Evolutionary conservation across 306 rosid genomes (phyloP).

Genomic region (Prunus fruticosa): DNA sequence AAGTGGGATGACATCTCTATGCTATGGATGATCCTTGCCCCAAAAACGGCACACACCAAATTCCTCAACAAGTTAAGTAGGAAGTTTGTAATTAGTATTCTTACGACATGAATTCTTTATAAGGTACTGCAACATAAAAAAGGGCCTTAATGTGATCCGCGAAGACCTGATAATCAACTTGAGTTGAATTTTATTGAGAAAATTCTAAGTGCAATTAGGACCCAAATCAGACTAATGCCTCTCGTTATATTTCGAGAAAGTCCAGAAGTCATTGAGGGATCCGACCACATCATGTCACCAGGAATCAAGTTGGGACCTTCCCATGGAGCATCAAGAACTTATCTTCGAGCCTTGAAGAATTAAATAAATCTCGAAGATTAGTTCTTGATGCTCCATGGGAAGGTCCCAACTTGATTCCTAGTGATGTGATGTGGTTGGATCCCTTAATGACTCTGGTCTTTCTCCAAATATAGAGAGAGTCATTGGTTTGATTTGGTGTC

Average conservation of each 20-base stretch:
- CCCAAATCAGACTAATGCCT: slow-evolving; percentile 82
- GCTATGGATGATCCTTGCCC: too few relatives aligned
- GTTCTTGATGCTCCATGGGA: slow-evolving; percentile 97
- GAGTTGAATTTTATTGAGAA: slow-evolving; percentile 55
- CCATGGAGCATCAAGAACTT: slow-evolving; percentile 90
- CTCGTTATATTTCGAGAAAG: slow-evolving; percentile 70
- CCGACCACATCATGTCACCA: slow-evolving; percentile 93
- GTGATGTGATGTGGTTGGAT: slow-evolving; percentile 93
- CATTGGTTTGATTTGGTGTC: slow-evolving; percentile 82
- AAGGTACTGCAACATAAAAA: too few relatives aligned
- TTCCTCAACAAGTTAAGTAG: too few relatives aligned
- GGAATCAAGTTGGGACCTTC: slow-evolving; percentile 71
- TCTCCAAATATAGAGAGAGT: slow-evolving; percentile 79
- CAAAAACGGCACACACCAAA: too few relatives aligned
- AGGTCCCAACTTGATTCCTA: slow-evolving; percentile 78
- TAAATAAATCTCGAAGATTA: slow-evolving; percentile 67
- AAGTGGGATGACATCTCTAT: too few relatives aligned
- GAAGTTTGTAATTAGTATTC: too few relatives aligned
- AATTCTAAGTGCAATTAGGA: slow-evolving; percentile 81
- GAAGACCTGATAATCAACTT: slow-evolving; percentile 67
- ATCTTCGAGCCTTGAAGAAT: slow-evolving; percentile 71
- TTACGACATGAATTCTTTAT: too few relatives aligned
- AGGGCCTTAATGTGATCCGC: slow-evolving; percentile 78
- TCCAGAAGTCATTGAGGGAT: slow-evolving; percentile 69
- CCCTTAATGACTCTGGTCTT: slow-evolving; percentile 69